Evolutionary conservation across 345 rosid species (phyloP), one percentile per base, ranked within the genome.

Genomic region (Eucalyptus cloeziana): DNA sequence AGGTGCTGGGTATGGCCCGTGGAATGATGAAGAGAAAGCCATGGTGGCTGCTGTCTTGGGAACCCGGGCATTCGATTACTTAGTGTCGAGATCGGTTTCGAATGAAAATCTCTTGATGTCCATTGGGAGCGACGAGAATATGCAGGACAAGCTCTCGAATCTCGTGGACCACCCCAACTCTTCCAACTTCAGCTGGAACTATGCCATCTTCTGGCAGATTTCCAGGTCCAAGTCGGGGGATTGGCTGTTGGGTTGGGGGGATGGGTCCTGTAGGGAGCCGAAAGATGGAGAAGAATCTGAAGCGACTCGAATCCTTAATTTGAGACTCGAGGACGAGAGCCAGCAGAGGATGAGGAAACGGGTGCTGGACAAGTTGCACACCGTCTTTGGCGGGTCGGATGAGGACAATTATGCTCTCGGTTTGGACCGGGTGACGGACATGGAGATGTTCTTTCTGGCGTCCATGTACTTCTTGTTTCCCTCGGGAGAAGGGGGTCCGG

Each of bases 401-500:
- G 99, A 96, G 93, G 99, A 95, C 62, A 92, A 95, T 88, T 95
- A 95, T 88, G 97, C 99, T 58, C 89, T 96, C 40, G 96, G 96
- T 79, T 91, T 98, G 93, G 99, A 98, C 87, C 93, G 95, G 69
- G 99, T 98, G 86, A 98, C 99, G 40, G 96, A 96, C 89, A 98
- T 95, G 24, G 99, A 98, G 97, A 93, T 98, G 94, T 95, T 97
- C 93, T 98, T 95, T 90, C 91, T 98, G 62, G 96, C 98, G 88
- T 98, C 99, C 22, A 97, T 98, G 99, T 98, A 98, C 92, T 98
- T 98, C 92, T 96, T 95, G n/a, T 98, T 98, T 79, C 99, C 96
- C 11, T 92, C 91, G 5, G 99, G 97, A 45, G 95, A 96, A 92
- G 99, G 99, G 2, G 98, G 99, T 25, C 98, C 99, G 0, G 99